Evolutionary conservation across 2,329 filamentous ascomycete genomes (phyloP).

Genomic region (Scytalidium lignicola): DNA sequence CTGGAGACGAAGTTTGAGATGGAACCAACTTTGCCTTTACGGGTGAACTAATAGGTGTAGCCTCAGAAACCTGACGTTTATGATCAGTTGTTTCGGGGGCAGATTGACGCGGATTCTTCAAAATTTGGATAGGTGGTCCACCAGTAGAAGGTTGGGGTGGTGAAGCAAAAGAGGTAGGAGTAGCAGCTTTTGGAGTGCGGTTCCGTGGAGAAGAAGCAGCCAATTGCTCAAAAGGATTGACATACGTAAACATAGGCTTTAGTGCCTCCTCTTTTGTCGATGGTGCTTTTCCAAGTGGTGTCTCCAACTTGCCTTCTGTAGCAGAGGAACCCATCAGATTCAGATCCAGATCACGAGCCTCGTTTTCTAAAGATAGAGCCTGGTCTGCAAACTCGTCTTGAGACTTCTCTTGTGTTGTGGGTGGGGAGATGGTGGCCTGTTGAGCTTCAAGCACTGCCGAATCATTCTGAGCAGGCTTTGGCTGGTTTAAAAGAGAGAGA

Average conservation of each 20-base stretch:
- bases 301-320: conserved; percentile 23
- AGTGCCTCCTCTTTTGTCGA: conserved; percentile 7
- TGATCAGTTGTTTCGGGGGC: conserved; percentile 15
- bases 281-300: conserved; percentile 14
- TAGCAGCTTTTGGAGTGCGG: conserved; percentile 42
- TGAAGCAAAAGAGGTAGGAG: conserved; percentile 33
- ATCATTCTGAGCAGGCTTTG: conserved; percentile 60
- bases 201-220: conserved; percentile 61
- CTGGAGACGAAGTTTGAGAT: conserved; percentile 16
- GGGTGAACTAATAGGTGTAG: conserved; percentile 18
- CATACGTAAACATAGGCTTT: conserved; percentile 55
- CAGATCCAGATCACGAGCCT: conserved; percentile 35
- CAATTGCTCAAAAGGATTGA: conserved; percentile 68
- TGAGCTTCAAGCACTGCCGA: conserved; percentile 15
- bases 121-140: conserved; percentile 19
- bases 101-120: conserved; percentile 26
- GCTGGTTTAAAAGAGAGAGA: conserved; percentile 77
- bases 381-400: conserved; percentile 30
- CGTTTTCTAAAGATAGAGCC: conserved; percentile 33
- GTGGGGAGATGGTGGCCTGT: conserved; percentile 26
- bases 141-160: conserved; percentile 1
- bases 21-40: conserved; percentile 24
- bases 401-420: conserved; percentile 34
- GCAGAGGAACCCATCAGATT: conserved; percentile 25
- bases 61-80: conserved; percentile 25